Evolutionary conservation across 2,329 filamentous ascomycete species (phyloP), one percentile per base, ranked within the genome.

Genomic region (Fusarium caatingaense): DNA sequence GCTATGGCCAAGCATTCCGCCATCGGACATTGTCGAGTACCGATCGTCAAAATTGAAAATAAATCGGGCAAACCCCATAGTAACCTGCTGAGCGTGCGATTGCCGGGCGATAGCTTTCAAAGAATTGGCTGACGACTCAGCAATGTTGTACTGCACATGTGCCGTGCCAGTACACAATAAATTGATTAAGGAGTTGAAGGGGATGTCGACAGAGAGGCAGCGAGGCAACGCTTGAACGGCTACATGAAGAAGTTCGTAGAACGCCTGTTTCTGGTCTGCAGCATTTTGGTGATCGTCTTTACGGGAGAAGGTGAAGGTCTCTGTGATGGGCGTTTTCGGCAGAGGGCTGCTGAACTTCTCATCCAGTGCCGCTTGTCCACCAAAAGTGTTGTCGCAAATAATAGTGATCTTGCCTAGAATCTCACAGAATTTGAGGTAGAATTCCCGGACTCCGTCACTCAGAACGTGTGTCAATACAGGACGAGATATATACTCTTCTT

Each of bases 41-140:
- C 94, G 90, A 72, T 97, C 94, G 78, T 99, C 97, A 78, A 98
- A 99, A 73, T 96, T 97, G 83, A 99, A 99, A 56, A 99, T 99
- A 80, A 98, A 99, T 27, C 94, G 88, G 40, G 96, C 93, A 80
- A 99, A 99, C 0, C 96, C 95, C 80, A 97, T 97, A 1, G 94
- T 97, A 5, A 99, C 96, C 78, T 96, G 93, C 73, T 99, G 94
- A 1, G 96, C 94, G 80, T 97, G 92, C 10, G 92, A 93, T 76
- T 99, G 96, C 32, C 93, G 88, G 13, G 97, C 96, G 74, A 99
- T 99, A 0, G 95, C 95, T 78, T 98, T 98, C 18, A 99, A 82
- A 2, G 96, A 98, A 72, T 94, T 92, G 5, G 94, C 93, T 2
- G 97, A 98, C 1, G 96, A 98, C 45, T 89, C 88, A 2, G 96